phyloP scores from a whole-genome alignment of 345 rosid genomes.

The Salix koriyanagi region DNA sequence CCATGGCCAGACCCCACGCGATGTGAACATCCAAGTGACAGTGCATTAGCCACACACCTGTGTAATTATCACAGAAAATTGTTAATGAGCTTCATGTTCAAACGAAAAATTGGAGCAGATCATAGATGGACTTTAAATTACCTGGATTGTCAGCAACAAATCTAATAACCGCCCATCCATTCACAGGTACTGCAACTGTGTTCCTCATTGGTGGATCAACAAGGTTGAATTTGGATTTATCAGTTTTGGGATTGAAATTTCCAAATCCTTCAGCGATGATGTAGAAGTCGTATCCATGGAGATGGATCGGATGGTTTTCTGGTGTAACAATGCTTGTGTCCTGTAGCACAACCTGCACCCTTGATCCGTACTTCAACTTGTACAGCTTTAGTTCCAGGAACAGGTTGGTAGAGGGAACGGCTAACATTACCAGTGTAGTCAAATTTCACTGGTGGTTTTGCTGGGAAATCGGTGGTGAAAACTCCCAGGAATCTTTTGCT shows the following conservation, averaged over 20 bases:
- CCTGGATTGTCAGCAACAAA: constrained; percentile 97
- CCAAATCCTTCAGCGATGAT: constrained; percentile 81
- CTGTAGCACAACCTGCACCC: constrained; percentile 78
- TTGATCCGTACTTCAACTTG: constrained; percentile 61
- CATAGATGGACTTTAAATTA: constrained; percentile 15
- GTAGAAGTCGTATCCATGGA: constrained; percentile 94
- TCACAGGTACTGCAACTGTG: constrained; percentile 67
- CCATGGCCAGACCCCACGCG: constrained; percentile 81
- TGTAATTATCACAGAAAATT: not conserved
- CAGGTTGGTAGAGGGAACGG: constrained; percentile 62
- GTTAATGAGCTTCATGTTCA: not conserved
- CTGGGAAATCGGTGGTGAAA: constrained; percentile 81
- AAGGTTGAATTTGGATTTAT: constrained; percentile 69
- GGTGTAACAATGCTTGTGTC: constrained; percentile 75
- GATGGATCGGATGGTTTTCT: constrained; percentile 89
- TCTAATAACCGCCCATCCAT: constrained; percentile 92
- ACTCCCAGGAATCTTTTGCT: constrained; percentile 63
- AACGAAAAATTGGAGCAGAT: not conserved
- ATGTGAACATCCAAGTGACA: constrained; percentile 95
- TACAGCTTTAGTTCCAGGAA: constrained; percentile 62
- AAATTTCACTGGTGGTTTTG: constrained; percentile 53
- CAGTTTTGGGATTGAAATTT: constrained; percentile 66
- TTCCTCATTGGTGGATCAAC: constrained; percentile 89
- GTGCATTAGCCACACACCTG: constrained; percentile 93
- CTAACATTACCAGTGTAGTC: constrained; percentile 87